These are phyloP conservation scores for Xylaria longipes DNA, from an alignment of 495 filamentous ascomycete genomes.

Conservation along the genomic window DNA sequence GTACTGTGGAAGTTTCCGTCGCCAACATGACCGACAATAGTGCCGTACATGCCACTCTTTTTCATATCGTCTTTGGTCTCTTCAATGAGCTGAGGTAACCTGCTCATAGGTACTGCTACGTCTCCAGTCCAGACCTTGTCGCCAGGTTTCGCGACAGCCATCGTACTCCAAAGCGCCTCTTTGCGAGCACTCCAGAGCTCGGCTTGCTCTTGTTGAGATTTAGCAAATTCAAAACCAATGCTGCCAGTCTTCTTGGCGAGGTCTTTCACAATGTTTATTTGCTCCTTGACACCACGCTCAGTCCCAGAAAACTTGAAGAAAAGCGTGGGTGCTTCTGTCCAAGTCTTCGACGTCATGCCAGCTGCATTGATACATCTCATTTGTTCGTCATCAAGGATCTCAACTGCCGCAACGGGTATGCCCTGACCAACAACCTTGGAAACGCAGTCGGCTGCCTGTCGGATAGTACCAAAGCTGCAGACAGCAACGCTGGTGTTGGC, in stretches of 20 bases:
- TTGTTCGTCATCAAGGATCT: constrained; percentile 91
- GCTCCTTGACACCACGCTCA: constrained; percentile 76
- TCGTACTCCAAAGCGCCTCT: constrained; percentile 78
- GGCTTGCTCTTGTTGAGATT: constrained; percentile 66
- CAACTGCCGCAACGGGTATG: constrained; percentile 85
- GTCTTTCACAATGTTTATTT: constrained; percentile 72
- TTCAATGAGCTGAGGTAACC: constrained; percentile 77
- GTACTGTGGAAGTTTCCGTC: constrained; percentile 84
- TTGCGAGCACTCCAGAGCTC: constrained; percentile 91
- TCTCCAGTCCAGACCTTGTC: constrained; percentile 85
- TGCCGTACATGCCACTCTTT: constrained; percentile 68
- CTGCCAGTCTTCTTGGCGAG: constrained; percentile 69
- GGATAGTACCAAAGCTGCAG: constrained; percentile 77
- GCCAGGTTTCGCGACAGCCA: constrained; percentile 61
- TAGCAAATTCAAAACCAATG: constrained; percentile 80
- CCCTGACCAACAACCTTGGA: constrained; percentile 79
- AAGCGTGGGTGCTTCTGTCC: constrained; percentile 82
- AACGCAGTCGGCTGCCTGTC: constrained; percentile 81
- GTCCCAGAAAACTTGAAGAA: constrained; percentile 97
- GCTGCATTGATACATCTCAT: constrained; percentile 90
- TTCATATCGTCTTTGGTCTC: constrained; percentile 75
- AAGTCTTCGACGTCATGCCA: constrained; percentile 72
- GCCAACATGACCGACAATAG: constrained; percentile 83
- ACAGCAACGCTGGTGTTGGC: constrained; percentile 82
- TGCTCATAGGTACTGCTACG: constrained; percentile 79